A percentile compares a stretch with the other conserved stretches of the same genome.
phyloP scores from a whole-genome alignment of 2,329 filamentous ascomycete genomes.

The Alternaria sp. region DNA sequence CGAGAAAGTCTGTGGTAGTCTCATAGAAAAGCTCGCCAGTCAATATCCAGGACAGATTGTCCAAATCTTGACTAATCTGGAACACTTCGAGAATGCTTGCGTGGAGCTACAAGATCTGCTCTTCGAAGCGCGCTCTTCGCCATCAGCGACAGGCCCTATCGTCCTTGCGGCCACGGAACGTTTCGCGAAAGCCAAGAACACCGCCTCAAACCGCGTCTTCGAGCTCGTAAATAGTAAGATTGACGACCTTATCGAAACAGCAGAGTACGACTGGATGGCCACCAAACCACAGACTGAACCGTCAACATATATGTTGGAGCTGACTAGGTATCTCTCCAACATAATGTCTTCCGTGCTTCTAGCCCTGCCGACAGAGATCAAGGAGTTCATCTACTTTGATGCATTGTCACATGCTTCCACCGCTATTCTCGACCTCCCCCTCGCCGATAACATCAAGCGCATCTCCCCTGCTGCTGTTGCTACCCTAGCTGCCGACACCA shows the following conservation, averaged over 20 bases:
- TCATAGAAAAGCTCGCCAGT: slow-evolving; percentile 86
- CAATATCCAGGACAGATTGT: slow-evolving; percentile 98
- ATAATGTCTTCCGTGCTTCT: slow-evolving; percentile 96
- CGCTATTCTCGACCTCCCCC: slow-evolving; percentile 80
- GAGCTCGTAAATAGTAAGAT: slow-evolving; percentile 99
- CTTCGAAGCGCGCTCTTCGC: slow-evolving; percentile 82
- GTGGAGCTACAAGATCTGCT: slow-evolving; percentile 87
- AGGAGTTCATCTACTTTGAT: slow-evolving; percentile 97
- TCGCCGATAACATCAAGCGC: slow-evolving; percentile 79
- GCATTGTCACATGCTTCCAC: slow-evolving; percentile 89
- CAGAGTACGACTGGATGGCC: slow-evolving; percentile 90
- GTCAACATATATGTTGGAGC: slow-evolving; percentile 92
- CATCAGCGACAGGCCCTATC: slow-evolving; percentile 80
- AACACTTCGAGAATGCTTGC: slow-evolving; percentile 95
- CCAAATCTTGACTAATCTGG: slow-evolving; percentile 95
- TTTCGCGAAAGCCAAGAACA: slow-evolving; percentile 91
- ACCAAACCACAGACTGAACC: slow-evolving; percentile 72
- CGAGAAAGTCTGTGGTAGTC: slow-evolving; percentile 86
- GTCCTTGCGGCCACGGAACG: slow-evolving; percentile 82
- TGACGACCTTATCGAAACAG: slow-evolving; percentile 94
- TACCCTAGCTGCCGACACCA: slow-evolving; percentile 81
- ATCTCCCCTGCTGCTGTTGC: slow-evolving; percentile 89
- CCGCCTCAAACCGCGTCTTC: slow-evolving; percentile 96
- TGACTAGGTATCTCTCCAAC: slow-evolving; percentile 90
- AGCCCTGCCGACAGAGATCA: slow-evolving; percentile 93